These are phyloP conservation scores for Solanum etuberosum DNA, from an alignment of 257 asterid species.

Conservation along the genomic window DNA sequence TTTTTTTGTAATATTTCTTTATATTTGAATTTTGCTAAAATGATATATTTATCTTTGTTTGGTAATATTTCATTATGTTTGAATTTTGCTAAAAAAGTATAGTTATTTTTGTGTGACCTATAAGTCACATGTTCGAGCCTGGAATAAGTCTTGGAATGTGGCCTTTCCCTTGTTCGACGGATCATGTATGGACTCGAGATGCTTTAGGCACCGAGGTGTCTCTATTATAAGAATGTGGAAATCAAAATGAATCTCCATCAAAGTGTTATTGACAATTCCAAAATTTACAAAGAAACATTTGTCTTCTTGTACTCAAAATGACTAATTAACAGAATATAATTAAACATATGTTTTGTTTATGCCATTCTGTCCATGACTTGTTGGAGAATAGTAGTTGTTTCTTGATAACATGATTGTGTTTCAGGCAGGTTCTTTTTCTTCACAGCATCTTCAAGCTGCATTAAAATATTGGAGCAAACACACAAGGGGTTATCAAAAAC, in stretches of 20 bases:
- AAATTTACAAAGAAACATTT: background rate
- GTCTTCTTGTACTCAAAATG: background rate
- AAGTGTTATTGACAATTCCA: background rate
- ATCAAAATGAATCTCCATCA: background rate
- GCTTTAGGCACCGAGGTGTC: background rate
- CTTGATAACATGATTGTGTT: constrained; percentile 37
- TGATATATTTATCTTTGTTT: too few relatives aligned
- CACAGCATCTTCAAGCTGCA: constrained; percentile 56
- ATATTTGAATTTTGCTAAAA: too few relatives aligned
- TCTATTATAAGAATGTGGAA: background rate
- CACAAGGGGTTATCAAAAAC: background rate
- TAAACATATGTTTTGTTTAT: constrained; percentile 8
- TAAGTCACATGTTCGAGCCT: background rate
- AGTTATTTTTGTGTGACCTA: too few relatives aligned
- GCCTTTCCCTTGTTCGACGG: too few relatives aligned
- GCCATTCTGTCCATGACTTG: constrained; percentile 71
- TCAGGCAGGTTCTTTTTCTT: constrained; percentile 32
- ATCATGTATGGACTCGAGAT: background rate
- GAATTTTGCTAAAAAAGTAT: too few relatives aligned
- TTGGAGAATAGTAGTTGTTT: constrained; percentile 41
- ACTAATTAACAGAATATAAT: background rate
- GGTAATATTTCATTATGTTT: too few relatives aligned
- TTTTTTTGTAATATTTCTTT: too few relatives aligned
- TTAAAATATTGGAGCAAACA: background rate
- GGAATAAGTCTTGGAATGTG: background rate